Evolutionary conservation across 2,329 filamentous ascomycete species (phyloP).

Genomic region (Dactylellina haptotyla): DNA sequence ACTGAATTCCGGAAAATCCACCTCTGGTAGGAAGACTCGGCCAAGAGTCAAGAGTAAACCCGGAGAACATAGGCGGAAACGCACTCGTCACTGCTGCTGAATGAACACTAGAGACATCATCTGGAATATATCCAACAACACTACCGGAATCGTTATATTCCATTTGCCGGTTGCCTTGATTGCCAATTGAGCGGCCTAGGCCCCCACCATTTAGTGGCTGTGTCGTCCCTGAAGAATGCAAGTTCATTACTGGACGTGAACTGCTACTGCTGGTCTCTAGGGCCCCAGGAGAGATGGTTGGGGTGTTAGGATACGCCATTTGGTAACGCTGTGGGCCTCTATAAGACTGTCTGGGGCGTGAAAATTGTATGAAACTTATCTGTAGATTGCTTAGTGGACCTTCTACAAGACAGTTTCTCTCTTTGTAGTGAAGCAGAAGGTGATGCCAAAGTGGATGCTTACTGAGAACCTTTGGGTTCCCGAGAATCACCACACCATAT

Average conservation of each 20-base stretch:
- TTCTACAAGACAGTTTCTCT: constrained; percentile 93
- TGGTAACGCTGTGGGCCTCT: constrained; percentile 88
- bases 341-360: constrained; percentile 89
- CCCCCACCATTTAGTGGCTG: constrained; percentile 58
- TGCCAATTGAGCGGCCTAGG: constrained; percentile 42
- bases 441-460: constrained; percentile 99
- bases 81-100: constrained; percentile 84
- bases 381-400: constrained; percentile 96
- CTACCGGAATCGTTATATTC: constrained; percentile 81
- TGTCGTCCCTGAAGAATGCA: constrained; percentile 61
- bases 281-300: constrained; percentile 58
- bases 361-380: constrained; percentile 92
- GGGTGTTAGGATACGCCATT: constrained; percentile 73
- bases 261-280: constrained; percentile 4
- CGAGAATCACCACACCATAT: constrained; percentile 93
- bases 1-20: constrained; percentile 71
- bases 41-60: constrained; percentile 86
- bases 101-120: constrained; percentile 96
- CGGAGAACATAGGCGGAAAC: constrained; percentile 94
- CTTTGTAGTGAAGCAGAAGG: constrained; percentile 94
- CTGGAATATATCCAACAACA: constrained; percentile 92
- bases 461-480: constrained; percentile 95
- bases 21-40: constrained; percentile 77
- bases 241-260: constrained; percentile 25
- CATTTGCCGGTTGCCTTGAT: constrained; percentile 52